These are phyloP conservation scores for Botryotinia convoluta DNA, from an alignment of 2,329 filamentous ascomycete genomes.

Conservation along the genomic window DNA sequence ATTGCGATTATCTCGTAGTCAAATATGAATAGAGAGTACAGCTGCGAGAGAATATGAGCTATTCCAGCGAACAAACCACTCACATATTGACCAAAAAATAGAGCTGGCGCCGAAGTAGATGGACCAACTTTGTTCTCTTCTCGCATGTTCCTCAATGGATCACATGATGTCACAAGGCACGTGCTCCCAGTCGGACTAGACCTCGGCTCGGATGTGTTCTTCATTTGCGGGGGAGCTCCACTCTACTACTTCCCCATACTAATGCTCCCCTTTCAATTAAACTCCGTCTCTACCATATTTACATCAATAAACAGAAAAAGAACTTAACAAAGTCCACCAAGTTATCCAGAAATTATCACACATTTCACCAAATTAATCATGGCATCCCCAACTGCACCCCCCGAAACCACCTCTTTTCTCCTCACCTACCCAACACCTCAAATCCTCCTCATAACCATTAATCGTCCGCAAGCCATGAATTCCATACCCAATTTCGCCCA, in stretches of 20 bases:
- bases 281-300: not conserved
- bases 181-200: not conserved
- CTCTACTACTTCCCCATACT: not conserved
- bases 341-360: conserved; percentile 35
- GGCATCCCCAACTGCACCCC: conserved; percentile 37
- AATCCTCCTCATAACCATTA: conserved; percentile 58
- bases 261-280: conserved; percentile 21
- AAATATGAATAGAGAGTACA: not conserved
- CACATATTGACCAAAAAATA: not conserved
- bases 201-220: not conserved
- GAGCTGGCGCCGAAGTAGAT: not conserved
- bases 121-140: not conserved
- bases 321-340: conserved; percentile 41
- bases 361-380: conserved; percentile 41
- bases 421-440: conserved; percentile 49
- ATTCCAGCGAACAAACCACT: not conserved
- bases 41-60: not conserved
- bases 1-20: not conserved
- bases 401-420: conserved; percentile 26
- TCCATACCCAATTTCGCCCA: conserved; percentile 43
- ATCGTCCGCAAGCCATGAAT: conserved; percentile 50
- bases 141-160: not conserved
- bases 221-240: conserved; percentile 10
- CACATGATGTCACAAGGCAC: not conserved
- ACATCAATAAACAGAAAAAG: conserved; percentile 39